Evolutionary conservation across 257 asterid species (phyloP), one percentile per base, ranked within the genome.

Genomic region (Nicotiana noctiflora): DNA sequence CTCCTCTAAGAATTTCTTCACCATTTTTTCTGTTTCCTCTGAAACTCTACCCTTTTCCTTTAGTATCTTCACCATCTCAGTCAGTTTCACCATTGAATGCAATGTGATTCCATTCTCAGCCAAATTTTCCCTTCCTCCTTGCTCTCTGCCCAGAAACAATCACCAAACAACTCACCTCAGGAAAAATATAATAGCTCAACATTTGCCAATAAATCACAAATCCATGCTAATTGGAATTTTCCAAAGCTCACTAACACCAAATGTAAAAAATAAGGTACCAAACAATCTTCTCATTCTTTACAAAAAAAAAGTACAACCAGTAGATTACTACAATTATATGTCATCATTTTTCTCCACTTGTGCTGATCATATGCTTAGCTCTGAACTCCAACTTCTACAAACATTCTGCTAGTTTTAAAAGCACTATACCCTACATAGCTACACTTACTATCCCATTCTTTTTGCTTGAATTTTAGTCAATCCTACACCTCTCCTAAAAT

Each of bases 121-220:
- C 87, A 95, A 90, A 84, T 91, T 95, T 85, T 93, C 97, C 88
- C 97, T 88, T 63, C 98, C 99, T 72, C 98, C 99, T 88, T 95
- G 99, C 81, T 95, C 99, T 92, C 99, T 94, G 83, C 76, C 85
- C 76, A 53, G 82, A 80, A 76, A 67, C 55, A 66, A 59, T 80
- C 75, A 66, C 40, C 78, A 56, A 84, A 82, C 44, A 76, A 80
- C 13, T 51, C 51, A 29, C 60, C 7, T 77, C 25, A 76, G 67
- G 72, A 7, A 44, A 29, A 25, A 53, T 5, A 2, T 3, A 75
- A 37, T 19, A 31, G 31, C 27, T n/a, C 52, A 12, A 59, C 7
- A 23, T 2, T 57, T 8, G 14, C 14, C 37, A 70, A 4, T 6
- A 13, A 40, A 70, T 70, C 77, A 46, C 14, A 21, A 70, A 7